Conservation (phyloP, 106 monocot genomes). For the Dendrobium catenatum region DNA sequence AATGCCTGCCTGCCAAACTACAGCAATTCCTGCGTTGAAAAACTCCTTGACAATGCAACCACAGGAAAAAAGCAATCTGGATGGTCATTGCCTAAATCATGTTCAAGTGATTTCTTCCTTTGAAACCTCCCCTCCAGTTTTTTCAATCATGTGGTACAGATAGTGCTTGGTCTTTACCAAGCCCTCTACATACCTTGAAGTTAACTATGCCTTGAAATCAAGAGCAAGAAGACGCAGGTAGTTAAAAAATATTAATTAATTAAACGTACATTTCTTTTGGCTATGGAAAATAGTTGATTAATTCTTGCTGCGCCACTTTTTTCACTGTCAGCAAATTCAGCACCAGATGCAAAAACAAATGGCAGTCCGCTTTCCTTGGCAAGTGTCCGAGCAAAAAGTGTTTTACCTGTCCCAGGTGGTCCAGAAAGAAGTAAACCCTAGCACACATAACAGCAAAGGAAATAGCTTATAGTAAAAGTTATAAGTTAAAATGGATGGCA, state of each 20-base stretch:
- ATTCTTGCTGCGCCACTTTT: slow-evolving; percentile 91
- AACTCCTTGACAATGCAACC: background rate
- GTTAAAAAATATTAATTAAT: background rate
- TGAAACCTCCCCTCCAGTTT: background rate
- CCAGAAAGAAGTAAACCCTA: slow-evolving; percentile 84
- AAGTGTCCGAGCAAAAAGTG: slow-evolving; percentile 83
- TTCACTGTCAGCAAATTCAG: slow-evolving; percentile 89
- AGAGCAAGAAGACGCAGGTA: background rate
- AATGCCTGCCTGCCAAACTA: background rate
- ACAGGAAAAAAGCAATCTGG: background rate
- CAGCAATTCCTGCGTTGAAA: background rate
- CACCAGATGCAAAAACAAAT: slow-evolving; percentile 90
- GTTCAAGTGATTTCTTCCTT: background rate
- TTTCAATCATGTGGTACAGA: background rate
- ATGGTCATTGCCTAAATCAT: background rate
- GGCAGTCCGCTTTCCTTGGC: slow-evolving; percentile 88
- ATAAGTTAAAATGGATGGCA: background rate
- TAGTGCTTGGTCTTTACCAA: background rate
- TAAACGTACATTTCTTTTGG: slow-evolving; percentile 77
- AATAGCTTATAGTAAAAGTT: background rate
- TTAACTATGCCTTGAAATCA: background rate
- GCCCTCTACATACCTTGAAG: background rate
- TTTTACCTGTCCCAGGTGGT: slow-evolving; percentile 91
- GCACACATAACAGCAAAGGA: background rate
- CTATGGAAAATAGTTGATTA: slow-evolving; percentile 76